Evolutionary conservation across 495 filamentous ascomycete genomes (phyloP), one percentile per base, ranked within the genome.

Genomic region (Penicillium arizonense): DNA sequence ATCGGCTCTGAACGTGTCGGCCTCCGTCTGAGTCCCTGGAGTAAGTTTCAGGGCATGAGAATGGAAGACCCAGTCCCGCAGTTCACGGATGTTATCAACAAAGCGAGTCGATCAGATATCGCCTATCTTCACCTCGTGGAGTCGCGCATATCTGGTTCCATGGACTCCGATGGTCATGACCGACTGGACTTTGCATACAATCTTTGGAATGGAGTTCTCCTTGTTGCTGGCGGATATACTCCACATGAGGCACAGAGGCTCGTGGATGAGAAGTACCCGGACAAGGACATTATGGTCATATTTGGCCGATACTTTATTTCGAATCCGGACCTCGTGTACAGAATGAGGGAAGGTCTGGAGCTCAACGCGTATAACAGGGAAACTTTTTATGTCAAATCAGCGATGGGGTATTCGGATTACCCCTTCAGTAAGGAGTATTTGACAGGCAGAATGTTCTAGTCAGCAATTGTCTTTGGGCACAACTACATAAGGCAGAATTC

Each of bases 121-220:
- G 81, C 79, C 3, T 89, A 87, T 60, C 50, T 90, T 18, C 87
- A 90, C 53, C 35, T 89, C 9, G 74, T 88, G 12, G 76, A 82
- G 60, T 56, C 76, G 0, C 66, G 76, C 8, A 58, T 80, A 3
- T 47, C 64, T 0, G 74, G 77, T 3, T 72, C 69, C 41, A 60
- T 48, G 5, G 65, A 78, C 38, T 35, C 63, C 3, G 75, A 53
- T 30, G 62, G 63, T 8, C 36, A 45, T n/a, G 77, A 81, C 14
- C 68, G 57, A 10, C 49, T 87, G 20, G 74, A 80, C 35, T 82
- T 77, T 45, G 64, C 77, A 8, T 57, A 80, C 13, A 24, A 57
- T 33, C 16, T 54, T 7, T 63, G 60, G 60, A 26, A 50, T n/a
- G 64, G 64, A 11, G 40, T 69, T 20, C 26, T 88, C 5, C 58